A percentile compares a stretch with the other conserved stretches of the same genome.
Evolutionary conservation across 345 rosid genomes (phyloP).

Genomic region (Combretum micranthum): DNA sequence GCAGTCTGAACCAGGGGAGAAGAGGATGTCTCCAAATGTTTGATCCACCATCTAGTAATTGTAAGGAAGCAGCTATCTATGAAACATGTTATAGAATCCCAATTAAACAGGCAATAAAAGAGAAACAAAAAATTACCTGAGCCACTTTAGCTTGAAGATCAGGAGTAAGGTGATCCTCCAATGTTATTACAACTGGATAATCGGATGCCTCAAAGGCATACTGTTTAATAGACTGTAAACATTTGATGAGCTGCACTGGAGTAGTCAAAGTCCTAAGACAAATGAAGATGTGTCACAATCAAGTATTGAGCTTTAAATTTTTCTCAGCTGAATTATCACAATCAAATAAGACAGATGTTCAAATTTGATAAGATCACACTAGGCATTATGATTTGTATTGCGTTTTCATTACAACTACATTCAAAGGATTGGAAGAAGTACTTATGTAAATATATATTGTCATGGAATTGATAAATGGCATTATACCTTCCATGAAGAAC

Average conservation of each 20-base stretch:
- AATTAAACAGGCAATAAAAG: not conserved
- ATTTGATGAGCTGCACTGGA: conserved; percentile 69
- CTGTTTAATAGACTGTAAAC: conserved; percentile 64
- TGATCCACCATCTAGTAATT: conserved; percentile 63
- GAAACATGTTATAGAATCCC: not conserved
- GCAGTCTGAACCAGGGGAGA: conserved; percentile 66
- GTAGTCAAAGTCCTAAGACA: conserved; percentile 70
- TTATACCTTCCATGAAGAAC: conserved; percentile 78
- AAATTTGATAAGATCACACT: no score
- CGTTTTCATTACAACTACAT: no score
- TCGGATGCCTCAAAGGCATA: conserved; percentile 76
- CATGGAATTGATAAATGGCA: not conserved
- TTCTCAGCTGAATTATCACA: no score
- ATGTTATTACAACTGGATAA: conserved; percentile 83
- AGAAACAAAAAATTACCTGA: conserved; percentile 30
- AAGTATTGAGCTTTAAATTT: no score
- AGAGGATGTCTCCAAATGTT: conserved; percentile 77
- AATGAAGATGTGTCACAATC: not conserved
- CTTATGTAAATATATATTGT: no score
- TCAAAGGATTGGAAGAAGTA: no score
- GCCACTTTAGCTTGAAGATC: conserved; percentile 92
- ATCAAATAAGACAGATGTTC: no score
- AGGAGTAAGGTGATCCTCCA: conserved; percentile 91
- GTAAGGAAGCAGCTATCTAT: conserved; percentile 2
- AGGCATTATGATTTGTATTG: no score